Conservation (phyloP, 2,329 filamentous ascomycete genomes). For the Fusarium kyushuense region DNA sequence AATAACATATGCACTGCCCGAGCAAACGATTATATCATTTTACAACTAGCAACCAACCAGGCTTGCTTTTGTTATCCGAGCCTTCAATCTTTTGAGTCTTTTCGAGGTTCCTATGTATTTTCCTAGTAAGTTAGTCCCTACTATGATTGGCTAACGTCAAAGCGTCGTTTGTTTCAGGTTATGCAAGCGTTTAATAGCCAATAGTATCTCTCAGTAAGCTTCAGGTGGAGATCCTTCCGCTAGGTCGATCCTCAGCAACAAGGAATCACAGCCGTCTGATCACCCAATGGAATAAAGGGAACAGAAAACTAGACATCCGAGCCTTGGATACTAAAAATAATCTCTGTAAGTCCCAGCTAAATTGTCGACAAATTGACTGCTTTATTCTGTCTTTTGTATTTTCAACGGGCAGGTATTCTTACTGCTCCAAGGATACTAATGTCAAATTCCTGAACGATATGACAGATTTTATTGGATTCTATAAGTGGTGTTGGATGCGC, state of each 20-base stretch:
- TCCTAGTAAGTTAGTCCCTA: constrained; percentile 30
- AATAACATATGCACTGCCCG: not conserved
- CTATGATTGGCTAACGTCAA: constrained; percentile 44
- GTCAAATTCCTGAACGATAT: not conserved
- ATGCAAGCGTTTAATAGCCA: constrained; percentile 50
- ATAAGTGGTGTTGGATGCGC: not conserved
- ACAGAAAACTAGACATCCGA: not conserved
- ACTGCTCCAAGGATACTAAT: not conserved
- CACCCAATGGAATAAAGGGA: constrained; percentile 5
- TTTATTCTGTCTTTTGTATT: not conserved
- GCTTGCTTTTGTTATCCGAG: not conserved
- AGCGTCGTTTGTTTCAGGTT: constrained; percentile 54
- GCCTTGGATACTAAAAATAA: not conserved
- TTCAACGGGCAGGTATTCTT: not conserved
- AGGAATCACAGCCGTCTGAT: constrained; percentile 27
- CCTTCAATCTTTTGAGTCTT: constrained; percentile 6
- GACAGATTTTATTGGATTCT: not conserved
- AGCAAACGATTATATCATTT: not conserved
- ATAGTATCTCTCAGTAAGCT: constrained; percentile 33
- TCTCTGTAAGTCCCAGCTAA: not conserved
- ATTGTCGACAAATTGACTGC: too few relatives aligned
- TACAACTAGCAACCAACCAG: not conserved
- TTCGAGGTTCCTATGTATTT: constrained; percentile 41
- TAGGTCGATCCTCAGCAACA: constrained; percentile 17
- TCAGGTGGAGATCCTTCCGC: constrained; percentile 25